Base-by-base conservation (phyloP, 352 stramenopile species). In the Thalassiosira mediterranea region DNA sequence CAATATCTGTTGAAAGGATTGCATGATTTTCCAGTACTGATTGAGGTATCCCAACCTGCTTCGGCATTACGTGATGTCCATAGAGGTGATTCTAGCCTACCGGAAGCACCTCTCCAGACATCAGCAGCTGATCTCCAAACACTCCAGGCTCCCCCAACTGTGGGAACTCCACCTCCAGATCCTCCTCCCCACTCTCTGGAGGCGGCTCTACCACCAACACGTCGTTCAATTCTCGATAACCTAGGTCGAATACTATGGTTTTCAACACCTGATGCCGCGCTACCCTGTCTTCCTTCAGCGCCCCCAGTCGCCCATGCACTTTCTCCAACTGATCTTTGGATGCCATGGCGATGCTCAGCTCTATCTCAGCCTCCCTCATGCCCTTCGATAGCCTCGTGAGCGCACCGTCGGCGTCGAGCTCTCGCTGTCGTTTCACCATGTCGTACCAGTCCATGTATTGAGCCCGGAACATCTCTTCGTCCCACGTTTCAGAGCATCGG, bases 171-270 rank as follows among this genome's bases (percentile, higher is more conserved):
- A 85, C 44, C 37, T 61, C 53, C 25, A 46, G 42, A 44, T 76
- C 37, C 42, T 76, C 52, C 17, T 21, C 52, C 37, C n/a, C n/a
- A n/a, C n/a, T n/a, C n/a, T n/a, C n/a, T 11, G 72, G 28, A 31
- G 76, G 77, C n/a, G 67, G 61, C 7, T 46, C 57, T 13, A 93
- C 51, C 19, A 76, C 19, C 25, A 93, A 82, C 38, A 77, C 67
- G n/a, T 87, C 44, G 71, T 88, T 88, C 68, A 93, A 87, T 79
- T 93, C 88, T 58, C 88, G 72, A 19, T 84, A 64, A 60, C 81
- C 89, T 13, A 91, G 49, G 54, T 93, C 88, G 72, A 89, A 79
- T 0, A 93, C 53, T 67, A 91, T 87, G 46, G 89, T 76, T 40
- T 83, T 72, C 46, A 93, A 47, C 3, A 91, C 63, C 23, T 86